Percentiles rank a stretch among this genome's conserved stretches.
These are phyloP conservation scores for Xylaria cubensis DNA, from an alignment of 495 filamentous ascomycete species.

Conservation along the genomic window DNA sequence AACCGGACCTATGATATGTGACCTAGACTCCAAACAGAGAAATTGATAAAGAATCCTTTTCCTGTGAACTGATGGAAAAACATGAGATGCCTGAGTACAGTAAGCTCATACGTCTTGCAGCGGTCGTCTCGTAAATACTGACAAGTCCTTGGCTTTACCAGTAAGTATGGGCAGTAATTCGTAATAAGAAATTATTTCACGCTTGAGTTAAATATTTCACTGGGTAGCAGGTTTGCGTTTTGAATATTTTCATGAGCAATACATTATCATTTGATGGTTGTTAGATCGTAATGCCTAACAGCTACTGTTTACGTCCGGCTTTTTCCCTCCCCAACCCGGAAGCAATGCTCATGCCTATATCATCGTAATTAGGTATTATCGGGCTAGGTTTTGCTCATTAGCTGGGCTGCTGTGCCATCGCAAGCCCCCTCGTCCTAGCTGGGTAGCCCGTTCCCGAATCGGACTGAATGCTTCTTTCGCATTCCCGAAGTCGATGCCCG, in stretches of 20 bases:
- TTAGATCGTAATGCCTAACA: conserved; percentile 41
- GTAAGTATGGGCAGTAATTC: neutral
- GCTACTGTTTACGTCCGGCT: conserved; percentile 31
- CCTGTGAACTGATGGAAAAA: neutral
- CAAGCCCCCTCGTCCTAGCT: conserved; percentile 39
- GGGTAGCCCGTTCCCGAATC: conserved; percentile 44
- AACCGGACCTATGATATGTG: neutral
- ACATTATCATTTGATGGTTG: conserved; percentile 41
- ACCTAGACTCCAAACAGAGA: neutral
- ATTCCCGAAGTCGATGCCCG: conserved; percentile 31
- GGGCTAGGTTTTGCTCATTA: conserved; percentile 46
- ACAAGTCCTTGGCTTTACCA: neutral
- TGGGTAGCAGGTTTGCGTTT: neutral
- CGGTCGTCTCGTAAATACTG: no score
- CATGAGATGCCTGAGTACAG: neutral
- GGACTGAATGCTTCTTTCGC: conserved; percentile 35
- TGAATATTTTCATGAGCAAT: conserved; percentile 36
- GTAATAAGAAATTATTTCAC: neutral
- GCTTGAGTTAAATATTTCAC: neutral
- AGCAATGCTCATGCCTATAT: conserved; percentile 38
- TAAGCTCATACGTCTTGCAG: neutral
- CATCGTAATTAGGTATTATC: conserved; percentile 48
- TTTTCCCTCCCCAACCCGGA: conserved; percentile 29
- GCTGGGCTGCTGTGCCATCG: conserved; percentile 32
- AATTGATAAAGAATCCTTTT: neutral